Base-by-base conservation (phyloP, 805 yeast genomes). In the Hanseniaspora mollemarum region DNA sequence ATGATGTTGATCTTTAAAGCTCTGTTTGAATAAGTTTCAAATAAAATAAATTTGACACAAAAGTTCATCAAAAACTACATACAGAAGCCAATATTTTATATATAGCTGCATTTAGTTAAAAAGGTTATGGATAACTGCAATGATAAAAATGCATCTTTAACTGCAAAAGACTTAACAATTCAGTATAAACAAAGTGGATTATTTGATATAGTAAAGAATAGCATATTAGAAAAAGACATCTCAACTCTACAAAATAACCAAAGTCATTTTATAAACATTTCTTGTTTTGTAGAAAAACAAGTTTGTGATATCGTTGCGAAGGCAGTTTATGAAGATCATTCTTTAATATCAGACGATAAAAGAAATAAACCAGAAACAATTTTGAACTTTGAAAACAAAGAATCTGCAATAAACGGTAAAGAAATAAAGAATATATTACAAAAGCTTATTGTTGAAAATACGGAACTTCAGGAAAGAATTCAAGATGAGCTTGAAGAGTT, bases 331-430 rank as follows among this genome's bases (percentile, higher is more conserved):
- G 55, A 60, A 18, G 64, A 65, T 54, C 64, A 61, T 42, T 55
- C 61, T 22, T 51, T 66, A 8, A 51, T 65, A 8, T 62, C 61
- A 18, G 31, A 21, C 24, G 26, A 19, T 51, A 66, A 62, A 41
- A 35, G 46, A 43, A 63, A 63, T 46, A 55, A 67, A 51, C 67
- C 66, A 2, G 58, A 67, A 0, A 62, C 67, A 0, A 62, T 64
- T 41, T 65, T 67, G 1, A 50, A 62, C 5, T 55, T 66, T 9
- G 69, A 66, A 53, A 58, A 64, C 2, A 58, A 60, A 35, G 37
- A 64, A 18, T 55, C 62, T n/a, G 62, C 60, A 48, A 59, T 43
- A 6, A 52, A 56, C 15, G 58, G 58, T 6, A 51, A 60, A 18
- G 49, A 60, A 13, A 45, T 65, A 6, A 58, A 60, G 12, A 51